These are phyloP conservation scores for Pseudozyma thailandica DNA, from an alignment of 1,284 basidiomycete species.

Conservation along the genomic window DNA sequence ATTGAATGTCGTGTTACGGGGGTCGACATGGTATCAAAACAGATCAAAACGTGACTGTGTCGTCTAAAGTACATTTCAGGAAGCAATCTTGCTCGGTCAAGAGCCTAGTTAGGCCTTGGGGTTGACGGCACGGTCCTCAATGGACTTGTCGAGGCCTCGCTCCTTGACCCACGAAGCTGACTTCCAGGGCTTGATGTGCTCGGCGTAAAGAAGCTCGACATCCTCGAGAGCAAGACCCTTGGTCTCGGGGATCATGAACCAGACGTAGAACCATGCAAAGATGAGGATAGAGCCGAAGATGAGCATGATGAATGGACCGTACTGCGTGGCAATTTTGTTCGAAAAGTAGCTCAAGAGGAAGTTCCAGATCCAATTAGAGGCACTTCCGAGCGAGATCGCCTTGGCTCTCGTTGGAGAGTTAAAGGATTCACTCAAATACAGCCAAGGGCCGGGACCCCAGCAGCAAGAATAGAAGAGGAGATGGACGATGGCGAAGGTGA, in stretches of 20 bases:
- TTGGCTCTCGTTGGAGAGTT: slow-evolving; percentile 80
- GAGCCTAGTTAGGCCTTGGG: slow-evolving; percentile 1
- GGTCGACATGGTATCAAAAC: too few species aligned
- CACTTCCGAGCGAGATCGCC: slow-evolving; percentile 78
- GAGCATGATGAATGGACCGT: slow-evolving; percentile 75
- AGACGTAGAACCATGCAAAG: slow-evolving; percentile 67
- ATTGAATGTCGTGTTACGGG: too few species aligned
- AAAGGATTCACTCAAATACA: slow-evolving; percentile 73
- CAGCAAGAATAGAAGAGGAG: slow-evolving; percentile 78
- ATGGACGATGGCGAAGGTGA: slow-evolving; percentile 80
- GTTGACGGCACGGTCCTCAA: slow-evolving; percentile 30
- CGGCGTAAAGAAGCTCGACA: slow-evolving; percentile 70
- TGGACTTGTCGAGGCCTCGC: slow-evolving; percentile 21
- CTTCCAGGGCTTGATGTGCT: slow-evolving; percentile 41
- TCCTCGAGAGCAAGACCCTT: slow-evolving; percentile 80
- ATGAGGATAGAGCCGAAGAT: slow-evolving; percentile 77
- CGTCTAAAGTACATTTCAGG: slow-evolving; percentile 3
- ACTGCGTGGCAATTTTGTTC: slow-evolving; percentile 74
- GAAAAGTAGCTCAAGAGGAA: slow-evolving; percentile 79
- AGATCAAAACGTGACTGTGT: too few species aligned
- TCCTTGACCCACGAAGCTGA: slow-evolving; percentile 36
- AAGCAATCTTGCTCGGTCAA: not conserved
- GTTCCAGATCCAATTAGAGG: slow-evolving; percentile 76
- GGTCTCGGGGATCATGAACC: slow-evolving; percentile 80
- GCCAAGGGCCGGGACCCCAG: slow-evolving; percentile 79